Conservation (phyloP, 202 grass and related monocot genomes). For the Panicum hallii region DNA sequence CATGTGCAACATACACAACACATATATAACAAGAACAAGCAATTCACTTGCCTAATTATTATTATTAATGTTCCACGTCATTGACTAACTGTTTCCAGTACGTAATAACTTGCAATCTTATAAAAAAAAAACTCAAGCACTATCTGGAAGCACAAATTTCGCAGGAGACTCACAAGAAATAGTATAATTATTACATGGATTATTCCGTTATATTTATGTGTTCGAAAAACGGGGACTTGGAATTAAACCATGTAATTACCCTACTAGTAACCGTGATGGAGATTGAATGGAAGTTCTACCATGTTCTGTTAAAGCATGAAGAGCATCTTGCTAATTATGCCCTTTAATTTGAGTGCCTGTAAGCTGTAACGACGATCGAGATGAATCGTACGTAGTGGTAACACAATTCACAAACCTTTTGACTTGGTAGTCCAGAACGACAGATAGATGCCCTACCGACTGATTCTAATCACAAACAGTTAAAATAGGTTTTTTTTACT, state of each 20-base stretch:
- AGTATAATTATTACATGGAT: too few species aligned
- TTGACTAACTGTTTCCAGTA: not conserved
- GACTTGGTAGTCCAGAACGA: conserved; percentile 24
- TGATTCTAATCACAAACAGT: conserved; percentile 7
- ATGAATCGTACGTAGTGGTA: not conserved
- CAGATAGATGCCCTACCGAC: not conserved
- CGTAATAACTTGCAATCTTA: not conserved
- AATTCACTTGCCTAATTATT: not conserved
- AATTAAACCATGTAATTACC: not conserved
- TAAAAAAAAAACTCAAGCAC: not conserved
- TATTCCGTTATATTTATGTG: too few species aligned
- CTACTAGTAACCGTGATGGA: not conserved
- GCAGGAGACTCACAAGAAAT: too few species aligned
- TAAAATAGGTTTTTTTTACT: not conserved
- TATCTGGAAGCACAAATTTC: not conserved
- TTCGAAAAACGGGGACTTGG: too few species aligned
- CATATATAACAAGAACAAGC: not conserved
- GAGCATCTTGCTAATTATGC: not conserved
- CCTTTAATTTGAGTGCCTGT: not conserved
- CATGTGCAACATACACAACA: not conserved
- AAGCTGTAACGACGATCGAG: not conserved
- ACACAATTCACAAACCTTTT: conserved; percentile 35
- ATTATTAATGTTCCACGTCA: not conserved
- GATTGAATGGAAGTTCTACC: not conserved
- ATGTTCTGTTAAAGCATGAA: not conserved